Evolutionary conservation across 805 yeast species (phyloP), one percentile per base, ranked within the genome.

Genomic region (Metschnikowia gelsemii): DNA sequence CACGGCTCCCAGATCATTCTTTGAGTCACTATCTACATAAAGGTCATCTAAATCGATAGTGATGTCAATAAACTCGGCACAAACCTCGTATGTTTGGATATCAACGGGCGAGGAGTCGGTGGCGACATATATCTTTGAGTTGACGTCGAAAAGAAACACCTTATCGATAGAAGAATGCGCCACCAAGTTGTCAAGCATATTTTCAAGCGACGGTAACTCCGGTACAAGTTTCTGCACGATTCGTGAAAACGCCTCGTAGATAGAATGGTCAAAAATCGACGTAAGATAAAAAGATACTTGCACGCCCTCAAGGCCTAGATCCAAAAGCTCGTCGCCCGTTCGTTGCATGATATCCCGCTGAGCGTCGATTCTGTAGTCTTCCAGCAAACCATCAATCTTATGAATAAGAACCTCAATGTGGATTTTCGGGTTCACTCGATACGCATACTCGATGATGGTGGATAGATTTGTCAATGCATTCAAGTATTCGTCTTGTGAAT

Each of bases 41-140:
- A 85, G 61, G 37, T 84, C 85, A 53, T 87, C 90, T 49, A 93
- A 66, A 57, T 93, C 98, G 19, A 89, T 83, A 3, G 96, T 83
- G 12, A 91, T 93, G 61, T 93, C 98, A 33, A 93, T 91, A 57
- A 93, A 93, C 57, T 93, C 98, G 0, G 97, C 95, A 63, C 98
- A 93, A 2, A 91, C 95, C 61, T 93, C 97, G 60, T 93, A 93
- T 0, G 95, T 87, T 57, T 89, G 96, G 29, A 88, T 84, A 64
- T 91, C 98, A 28, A 91, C 96, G 0, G 98, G 97, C 2, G 90
- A 82, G 0, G 96, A 86, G 61, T 93, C 99, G 0, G 98, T 91
- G 4, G 97, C 96, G 35, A 91, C 89, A 59, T 91, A 93, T 16
- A 93, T 87, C 60, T 93, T 93, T 13, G 96, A 85, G 56, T 87